Base-by-base conservation (phyloP, 2,329 filamentous ascomycete genomes). In the Alternaria rosae region DNA sequence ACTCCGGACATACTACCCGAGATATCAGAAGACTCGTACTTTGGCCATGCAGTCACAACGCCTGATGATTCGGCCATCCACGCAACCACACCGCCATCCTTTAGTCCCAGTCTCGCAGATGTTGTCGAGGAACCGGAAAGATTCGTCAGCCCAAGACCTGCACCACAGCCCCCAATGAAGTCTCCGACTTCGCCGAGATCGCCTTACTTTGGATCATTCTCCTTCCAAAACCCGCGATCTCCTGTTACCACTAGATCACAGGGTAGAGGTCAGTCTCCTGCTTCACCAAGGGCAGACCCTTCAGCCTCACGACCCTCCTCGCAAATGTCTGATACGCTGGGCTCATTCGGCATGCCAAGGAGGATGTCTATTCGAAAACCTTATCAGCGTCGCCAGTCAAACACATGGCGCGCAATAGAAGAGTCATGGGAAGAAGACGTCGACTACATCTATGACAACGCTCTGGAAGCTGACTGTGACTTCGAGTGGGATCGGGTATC, bases 361-460 rank as follows among this genome's bases (percentile, higher is more conserved):
- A 70, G 64, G 54, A 63, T 48, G 35, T 74, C 72, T 11, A 50
- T 74, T 43, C 65, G 71, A 20, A 70, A 65, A 23, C 64, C 67
- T 12, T 48, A 66, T 8, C 55, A 64, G n/a, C 71, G 73, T 30
- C 72, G 74, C 48, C 70, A 72, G 43, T 79, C 76, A 1, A 77
- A 74, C 54, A 73, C 72, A 11, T 78, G 76, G 73, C 73, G 73
- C 25, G 72, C 66, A 15, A 73, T 79, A 26, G 81, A 83, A 51
- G 76, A 76, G 13, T 85, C 84, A 1, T 89, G 87, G 87, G 87
- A 89, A 68, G 86, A 87, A 41, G 86, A 88, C 62, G 86, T 89
- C 58, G 87, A 89, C 66, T 88, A 86, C 69, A 87, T 85, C 69
- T 89, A 89, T 67, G 85, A 88, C 62, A 84, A 87, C 70, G 85